These are phyloP conservation scores for Rachicladosporium sp. DNA, from an alignment of 2,329 filamentous ascomycete species.

Conservation along the genomic window DNA sequence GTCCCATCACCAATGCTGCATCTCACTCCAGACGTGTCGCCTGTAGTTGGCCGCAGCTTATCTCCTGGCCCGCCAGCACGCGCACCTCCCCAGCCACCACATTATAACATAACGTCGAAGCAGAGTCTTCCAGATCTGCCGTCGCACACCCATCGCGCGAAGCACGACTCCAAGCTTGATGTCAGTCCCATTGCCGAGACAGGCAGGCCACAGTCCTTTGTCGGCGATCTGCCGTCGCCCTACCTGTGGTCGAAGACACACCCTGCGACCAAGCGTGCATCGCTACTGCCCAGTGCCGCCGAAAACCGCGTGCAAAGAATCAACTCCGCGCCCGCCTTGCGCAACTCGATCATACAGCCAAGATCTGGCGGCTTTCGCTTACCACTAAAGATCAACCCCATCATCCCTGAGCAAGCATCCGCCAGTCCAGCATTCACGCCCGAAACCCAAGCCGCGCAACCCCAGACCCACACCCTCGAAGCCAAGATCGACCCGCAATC, in stretches of 20 bases:
- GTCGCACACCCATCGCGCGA: constrained; percentile 3
- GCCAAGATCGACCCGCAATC: constrained; percentile 12
- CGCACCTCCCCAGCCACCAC: neutral
- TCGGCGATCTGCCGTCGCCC: constrained; percentile 15
- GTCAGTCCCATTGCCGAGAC: constrained; percentile 1
- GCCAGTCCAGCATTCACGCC: constrained; percentile 4
- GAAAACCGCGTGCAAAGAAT: constrained; percentile 3
- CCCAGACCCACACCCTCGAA: constrained; percentile 11
- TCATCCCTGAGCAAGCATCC: constrained; percentile 9
- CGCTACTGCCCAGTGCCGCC: constrained; percentile 7
- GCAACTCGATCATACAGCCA: constrained; percentile 1
- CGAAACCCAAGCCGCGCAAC: constrained; percentile 3
- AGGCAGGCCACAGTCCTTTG: constrained; percentile 14
- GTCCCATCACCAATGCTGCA: neutral
- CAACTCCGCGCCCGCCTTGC: constrained; percentile 4
- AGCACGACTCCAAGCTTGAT: constrained; percentile 11
- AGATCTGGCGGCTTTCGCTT: constrained; percentile 14
- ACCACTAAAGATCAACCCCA: constrained; percentile 23
- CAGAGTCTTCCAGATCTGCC: neutral
- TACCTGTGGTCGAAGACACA: constrained; percentile 9
- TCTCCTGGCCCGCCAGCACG: neutral
- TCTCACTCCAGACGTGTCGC: constrained; percentile 1
- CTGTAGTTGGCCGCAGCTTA: constrained; percentile 3
- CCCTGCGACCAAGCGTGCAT: constrained; percentile 5
- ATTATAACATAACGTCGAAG: neutral